Conservation (phyloP, 345 rosid genomes). For the Ricinus communis region DNA sequence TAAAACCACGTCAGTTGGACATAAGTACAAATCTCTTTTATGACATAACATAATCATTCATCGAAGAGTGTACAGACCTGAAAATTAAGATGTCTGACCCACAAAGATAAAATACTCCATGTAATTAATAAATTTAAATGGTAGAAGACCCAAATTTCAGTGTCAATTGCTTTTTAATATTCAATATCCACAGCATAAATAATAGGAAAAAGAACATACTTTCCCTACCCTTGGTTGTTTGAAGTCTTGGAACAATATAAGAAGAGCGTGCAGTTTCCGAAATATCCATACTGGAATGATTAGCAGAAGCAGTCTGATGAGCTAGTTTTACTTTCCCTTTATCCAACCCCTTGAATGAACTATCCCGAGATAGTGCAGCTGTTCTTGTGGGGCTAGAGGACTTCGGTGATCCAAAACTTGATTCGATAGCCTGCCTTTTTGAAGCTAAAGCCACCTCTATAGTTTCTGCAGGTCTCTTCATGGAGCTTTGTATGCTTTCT, state of each 20-base stretch:
- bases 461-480: constrained; percentile 61
- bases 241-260: constrained; percentile 44
- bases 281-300: constrained; percentile 38
- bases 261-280: constrained; percentile 47
- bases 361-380: constrained; percentile 44
- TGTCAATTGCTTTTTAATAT: neutral
- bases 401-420: constrained; percentile 60
- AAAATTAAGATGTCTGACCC: neutral
- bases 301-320: constrained; percentile 44
- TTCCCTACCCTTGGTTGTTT: constrained; percentile 56
- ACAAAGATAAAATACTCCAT: neutral
- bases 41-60: neutral
- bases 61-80: neutral
- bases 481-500: constrained; percentile 39
- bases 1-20: neutral
- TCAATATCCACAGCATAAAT: neutral
- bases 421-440: constrained; percentile 63
- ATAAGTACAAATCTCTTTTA: neutral
- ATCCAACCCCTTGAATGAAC: constrained; percentile 32
- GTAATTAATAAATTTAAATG: neutral
- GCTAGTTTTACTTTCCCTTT: constrained; percentile 58
- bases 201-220: neutral
- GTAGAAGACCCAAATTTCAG: neutral
- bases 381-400: constrained; percentile 48
- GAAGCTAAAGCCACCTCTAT: constrained; percentile 44